Evolutionary conservation across 768 basidiomycete species (phyloP).

Genomic region (Suillus discolor): DNA sequence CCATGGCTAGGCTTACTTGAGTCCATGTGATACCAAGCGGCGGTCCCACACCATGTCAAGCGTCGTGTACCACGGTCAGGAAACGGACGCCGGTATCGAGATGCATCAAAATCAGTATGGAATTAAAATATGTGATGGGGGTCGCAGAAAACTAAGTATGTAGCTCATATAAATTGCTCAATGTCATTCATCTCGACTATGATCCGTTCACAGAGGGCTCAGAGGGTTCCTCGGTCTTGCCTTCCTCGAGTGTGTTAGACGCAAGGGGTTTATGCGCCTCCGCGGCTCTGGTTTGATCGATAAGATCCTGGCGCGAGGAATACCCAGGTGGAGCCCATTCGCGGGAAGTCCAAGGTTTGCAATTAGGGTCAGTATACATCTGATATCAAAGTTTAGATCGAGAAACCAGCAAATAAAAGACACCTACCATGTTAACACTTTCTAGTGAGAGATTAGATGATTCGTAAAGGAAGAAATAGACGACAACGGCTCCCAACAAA

Average conservation of each 20-base stretch:
- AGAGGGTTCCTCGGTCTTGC: constrained; percentile 24
- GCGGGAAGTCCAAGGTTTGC: constrained; percentile 67
- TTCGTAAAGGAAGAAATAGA: constrained; percentile 79
- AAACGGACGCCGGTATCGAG: neutral
- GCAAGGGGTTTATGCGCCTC: constrained; percentile 39
- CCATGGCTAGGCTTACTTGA: neutral
- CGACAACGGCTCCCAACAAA: constrained; percentile 57
- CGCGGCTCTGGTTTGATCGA: constrained; percentile 44
- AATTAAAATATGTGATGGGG: neutral
- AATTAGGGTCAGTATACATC: constrained; percentile 67
- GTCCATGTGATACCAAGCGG: neutral
- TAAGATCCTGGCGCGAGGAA: constrained; percentile 45
- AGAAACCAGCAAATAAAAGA: constrained; percentile 8
- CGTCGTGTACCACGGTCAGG: neutral
- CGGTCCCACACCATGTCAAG: neutral
- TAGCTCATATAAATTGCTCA: neutral
- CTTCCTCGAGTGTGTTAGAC: constrained; percentile 24
- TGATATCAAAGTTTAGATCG: constrained; percentile 16
- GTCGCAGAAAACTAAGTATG: neutral
- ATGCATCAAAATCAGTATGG: neutral
- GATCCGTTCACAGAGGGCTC: neutral
- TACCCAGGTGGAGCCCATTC: constrained; percentile 65
- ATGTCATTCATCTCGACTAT: neutral
- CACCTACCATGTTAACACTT: constrained; percentile 54
- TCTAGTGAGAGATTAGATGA: constrained; percentile 68